Evolutionary conservation across 257 asterid species (phyloP), one percentile per base, ranked within the genome.

Genomic region (Ilex asprella): DNA sequence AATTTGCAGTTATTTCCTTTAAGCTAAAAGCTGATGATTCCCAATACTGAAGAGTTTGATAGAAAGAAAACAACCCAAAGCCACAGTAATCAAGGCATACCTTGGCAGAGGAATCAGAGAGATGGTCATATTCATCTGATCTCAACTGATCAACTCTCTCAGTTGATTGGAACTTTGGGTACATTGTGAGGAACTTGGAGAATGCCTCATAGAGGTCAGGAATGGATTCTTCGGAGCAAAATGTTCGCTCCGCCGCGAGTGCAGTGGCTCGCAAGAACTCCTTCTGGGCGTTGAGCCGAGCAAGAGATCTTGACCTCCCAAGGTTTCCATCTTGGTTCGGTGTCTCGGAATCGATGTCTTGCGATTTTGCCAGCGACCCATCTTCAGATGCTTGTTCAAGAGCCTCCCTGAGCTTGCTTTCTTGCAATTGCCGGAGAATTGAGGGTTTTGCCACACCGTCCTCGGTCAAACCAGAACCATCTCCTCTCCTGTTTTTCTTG

Each of bases 41-140:
- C 73, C 76, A 70, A 49, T 67, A 63, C 31, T 70, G 68, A 16
- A 75, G 56, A 12, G 73, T 66, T 54, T 75, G 80, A 66, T 57
- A 52, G 29, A 43, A 70, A 15, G 80, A 75, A 61, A 75, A 70
- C 67, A 70, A 58, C 14, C 80, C 80, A 56, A 67, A 75, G 27
- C 80, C 80, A 70, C 80, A 75, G 64, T 75, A 75, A 67, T 75
- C 76, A 63, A 75, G 80, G 56, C 76, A 75, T 75, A 75, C 80
- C 74, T 75, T 75, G 6, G 76, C 64, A 39, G 56, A 63, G 10
- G 56, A 27, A 16, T 60, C 76, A 59, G 62, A 66, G 10, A 70
- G 62, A 39, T 70, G 76, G 39, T 59, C 21, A 46, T 75, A 70
- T 66, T 75, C 80, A 30, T 70, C 62, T 63, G 70, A 59, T 55